Conservation (phyloP, 495 filamentous ascomycete species). For the Xeromyces bisporus region DNA sequence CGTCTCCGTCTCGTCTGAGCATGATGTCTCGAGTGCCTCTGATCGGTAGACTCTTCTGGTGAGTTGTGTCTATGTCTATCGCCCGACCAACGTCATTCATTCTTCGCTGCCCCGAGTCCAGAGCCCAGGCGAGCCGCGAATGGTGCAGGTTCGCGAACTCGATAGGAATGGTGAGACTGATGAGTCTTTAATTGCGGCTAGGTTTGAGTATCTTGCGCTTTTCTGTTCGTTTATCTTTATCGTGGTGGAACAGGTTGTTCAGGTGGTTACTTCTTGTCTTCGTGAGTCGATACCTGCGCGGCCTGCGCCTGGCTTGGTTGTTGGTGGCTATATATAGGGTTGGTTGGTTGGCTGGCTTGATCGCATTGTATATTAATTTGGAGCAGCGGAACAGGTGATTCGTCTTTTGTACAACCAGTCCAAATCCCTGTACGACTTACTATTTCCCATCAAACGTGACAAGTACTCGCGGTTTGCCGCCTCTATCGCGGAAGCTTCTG, state of each 20-base stretch:
- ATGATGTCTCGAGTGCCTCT: conserved; percentile 63
- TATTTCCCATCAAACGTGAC: conserved; percentile 50
- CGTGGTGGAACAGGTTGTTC: conserved; percentile 59
- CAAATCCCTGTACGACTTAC: conserved; percentile 61
- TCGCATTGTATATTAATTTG: conserved; percentile 8
- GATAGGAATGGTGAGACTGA: too few relatives aligned
- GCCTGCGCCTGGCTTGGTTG: neutral
- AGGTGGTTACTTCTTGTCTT: conserved; percentile 77
- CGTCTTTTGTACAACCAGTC: conserved; percentile 69
- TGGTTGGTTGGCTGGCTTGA: too few relatives aligned
- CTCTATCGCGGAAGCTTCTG: conserved; percentile 51
- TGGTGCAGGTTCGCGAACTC: too few relatives aligned
- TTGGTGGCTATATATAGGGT: too few relatives aligned
- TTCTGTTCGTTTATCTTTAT: conserved; percentile 68
- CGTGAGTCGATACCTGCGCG: conserved; percentile 35
- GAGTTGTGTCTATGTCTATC: conserved; percentile 15
- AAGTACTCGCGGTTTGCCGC: conserved; percentile 23
- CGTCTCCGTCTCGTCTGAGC: neutral
- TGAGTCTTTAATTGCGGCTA: conserved; percentile 15
- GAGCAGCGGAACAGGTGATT: conserved; percentile 56
- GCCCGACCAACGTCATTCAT: too few relatives aligned
- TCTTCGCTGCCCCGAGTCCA: neutral
- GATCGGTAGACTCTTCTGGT: conserved; percentile 65
- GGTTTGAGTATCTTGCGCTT: conserved; percentile 73
- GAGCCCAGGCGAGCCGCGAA: neutral